Evolutionary conservation across 2,329 filamentous ascomycete genomes (phyloP).

Genomic region (Sphaceloma murrayae): DNA sequence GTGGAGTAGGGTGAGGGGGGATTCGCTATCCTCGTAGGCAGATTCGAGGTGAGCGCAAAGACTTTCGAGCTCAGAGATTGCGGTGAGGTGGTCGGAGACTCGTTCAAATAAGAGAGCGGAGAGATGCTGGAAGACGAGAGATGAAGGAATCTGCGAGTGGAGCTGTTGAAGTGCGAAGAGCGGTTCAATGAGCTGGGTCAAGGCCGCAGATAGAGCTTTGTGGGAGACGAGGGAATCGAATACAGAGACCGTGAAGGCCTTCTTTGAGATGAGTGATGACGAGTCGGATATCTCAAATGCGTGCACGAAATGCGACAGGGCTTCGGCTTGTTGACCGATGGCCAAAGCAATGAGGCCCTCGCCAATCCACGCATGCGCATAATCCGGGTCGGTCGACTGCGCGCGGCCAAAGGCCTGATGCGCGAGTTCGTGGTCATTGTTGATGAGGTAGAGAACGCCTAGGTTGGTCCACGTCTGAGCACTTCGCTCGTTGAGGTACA

Average conservation of each 20-base stretch:
- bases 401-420: slow-evolving; percentile 83
- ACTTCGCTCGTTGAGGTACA: slow-evolving; percentile 84
- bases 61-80: slow-evolving; percentile 53
- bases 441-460: slow-evolving; percentile 72
- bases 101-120: slow-evolving; percentile 74
- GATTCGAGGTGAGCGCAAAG: slow-evolving; percentile 64
- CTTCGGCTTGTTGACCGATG: slow-evolving; percentile 64
- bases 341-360: slow-evolving; percentile 78
- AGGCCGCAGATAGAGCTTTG: slow-evolving; percentile 41
- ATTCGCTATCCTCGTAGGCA: slow-evolving; percentile 78
- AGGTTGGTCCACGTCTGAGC: slow-evolving; percentile 84
- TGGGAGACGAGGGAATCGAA: slow-evolving; percentile 70
- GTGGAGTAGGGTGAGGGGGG: slow-evolving; percentile 57
- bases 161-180: slow-evolving; percentile 83
- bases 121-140: slow-evolving; percentile 67
- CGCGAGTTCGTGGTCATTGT: slow-evolving; percentile 75
- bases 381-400: slow-evolving; percentile 90
- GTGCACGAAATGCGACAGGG: slow-evolving; percentile 78
- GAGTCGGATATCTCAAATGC: slow-evolving; percentile 87
- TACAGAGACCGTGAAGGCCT: slow-evolving; percentile 67
- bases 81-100: slow-evolving; percentile 55
- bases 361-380: slow-evolving; percentile 85
- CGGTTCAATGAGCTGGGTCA: slow-evolving; percentile 64
- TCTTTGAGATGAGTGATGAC: slow-evolving; percentile 60
- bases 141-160: slow-evolving; percentile 57